A percentile compares a stretch with the other conserved stretches of the same genome.
phyloP scores from a whole-genome alignment of 1,284 basidiomycete species.

The Ceratobasidium sp. region DNA sequence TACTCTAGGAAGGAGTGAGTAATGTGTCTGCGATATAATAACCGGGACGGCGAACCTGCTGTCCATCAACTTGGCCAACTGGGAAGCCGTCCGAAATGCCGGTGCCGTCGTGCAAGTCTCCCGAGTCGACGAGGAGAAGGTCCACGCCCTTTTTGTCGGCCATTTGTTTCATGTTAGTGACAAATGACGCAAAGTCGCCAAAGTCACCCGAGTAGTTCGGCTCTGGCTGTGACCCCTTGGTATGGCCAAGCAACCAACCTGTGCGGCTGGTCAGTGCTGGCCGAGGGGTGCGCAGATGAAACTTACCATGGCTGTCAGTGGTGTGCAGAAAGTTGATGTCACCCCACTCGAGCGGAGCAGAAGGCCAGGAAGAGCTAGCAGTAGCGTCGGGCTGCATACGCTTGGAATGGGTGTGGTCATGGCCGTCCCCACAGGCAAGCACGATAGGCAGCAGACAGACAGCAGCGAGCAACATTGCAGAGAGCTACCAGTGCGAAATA shows the following conservation, averaged over 20 bases:
- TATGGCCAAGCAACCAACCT: constrained; percentile 81
- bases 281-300: too few species aligned
- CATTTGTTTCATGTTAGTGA: constrained; percentile 81
- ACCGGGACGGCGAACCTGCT: constrained; percentile 65
- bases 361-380: constrained; percentile 45
- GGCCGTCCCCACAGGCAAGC: constrained; percentile 36
- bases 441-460: constrained; percentile 20
- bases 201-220: constrained; percentile 84
- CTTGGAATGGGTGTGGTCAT: constrained; percentile 17
- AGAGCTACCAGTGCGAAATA: background rate
- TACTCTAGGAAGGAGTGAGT: constrained; percentile 61
- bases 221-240: constrained; percentile 75
- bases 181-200: constrained; percentile 86
- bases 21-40: background rate
- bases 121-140: constrained; percentile 77
- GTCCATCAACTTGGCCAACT: constrained; percentile 76
- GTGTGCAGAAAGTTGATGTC: constrained; percentile 85
- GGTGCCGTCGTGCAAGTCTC: constrained; percentile 86
- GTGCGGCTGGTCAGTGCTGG: too few species aligned
- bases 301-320: constrained; percentile 77
- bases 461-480: constrained; percentile 17
- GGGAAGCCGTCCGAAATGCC: constrained; percentile 81
- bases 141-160: constrained; percentile 79
- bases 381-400: constrained; percentile 43
- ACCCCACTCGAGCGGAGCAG: constrained; percentile 74